A percentile compares a stretch with the other conserved stretches of the same genome.
Evolutionary conservation across 352 stramenopile genomes (phyloP).

Genomic region (Blastocystis sp.): DNA sequence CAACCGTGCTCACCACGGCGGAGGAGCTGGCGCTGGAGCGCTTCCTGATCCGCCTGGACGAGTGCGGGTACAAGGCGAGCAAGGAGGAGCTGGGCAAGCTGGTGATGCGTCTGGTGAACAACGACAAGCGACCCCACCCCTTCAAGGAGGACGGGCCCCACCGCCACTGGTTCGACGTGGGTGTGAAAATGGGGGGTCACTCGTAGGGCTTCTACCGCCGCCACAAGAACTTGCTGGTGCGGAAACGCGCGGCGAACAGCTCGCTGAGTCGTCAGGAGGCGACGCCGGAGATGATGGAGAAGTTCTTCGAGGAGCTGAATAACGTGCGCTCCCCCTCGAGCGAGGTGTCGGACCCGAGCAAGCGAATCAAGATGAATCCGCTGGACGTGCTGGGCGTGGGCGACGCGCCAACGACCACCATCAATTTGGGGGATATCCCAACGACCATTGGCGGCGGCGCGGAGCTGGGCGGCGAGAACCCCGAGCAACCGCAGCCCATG

Average conservation of each 20-base stretch:
- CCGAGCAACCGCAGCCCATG: neutral
- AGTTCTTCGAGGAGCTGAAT: slow-evolving; percentile 69
- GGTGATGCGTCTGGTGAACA: slow-evolving; percentile 56
- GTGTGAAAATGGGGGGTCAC: neutral
- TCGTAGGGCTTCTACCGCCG: slow-evolving; percentile 67
- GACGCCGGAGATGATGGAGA: slow-evolving; percentile 51
- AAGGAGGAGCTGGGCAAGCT: slow-evolving; percentile 65
- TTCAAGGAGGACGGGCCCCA: slow-evolving; percentile 73
- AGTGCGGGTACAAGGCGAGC: slow-evolving; percentile 68
- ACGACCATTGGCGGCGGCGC: neutral
- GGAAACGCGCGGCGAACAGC: slow-evolving; percentile 3
- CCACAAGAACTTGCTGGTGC: slow-evolving; percentile 19
- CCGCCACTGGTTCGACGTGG: slow-evolving; percentile 71
- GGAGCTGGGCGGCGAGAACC: neutral
- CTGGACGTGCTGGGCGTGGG: neutral
- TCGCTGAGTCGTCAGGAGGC: slow-evolving; percentile 60
- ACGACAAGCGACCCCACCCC: slow-evolving; percentile 53
- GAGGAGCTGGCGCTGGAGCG: slow-evolving; percentile 65
- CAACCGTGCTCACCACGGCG: slow-evolving; percentile 45
- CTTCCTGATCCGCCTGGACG: slow-evolving; percentile 62
- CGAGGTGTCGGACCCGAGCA: neutral
- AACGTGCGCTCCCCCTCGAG: slow-evolving; percentile 29
- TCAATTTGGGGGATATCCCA: neutral
- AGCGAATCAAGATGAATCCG: slow-evolving; percentile 4
- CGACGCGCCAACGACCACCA: neutral